Conservation (phyloP, 176 grass and related monocot species). For the Aegilops speltoides region DNA sequence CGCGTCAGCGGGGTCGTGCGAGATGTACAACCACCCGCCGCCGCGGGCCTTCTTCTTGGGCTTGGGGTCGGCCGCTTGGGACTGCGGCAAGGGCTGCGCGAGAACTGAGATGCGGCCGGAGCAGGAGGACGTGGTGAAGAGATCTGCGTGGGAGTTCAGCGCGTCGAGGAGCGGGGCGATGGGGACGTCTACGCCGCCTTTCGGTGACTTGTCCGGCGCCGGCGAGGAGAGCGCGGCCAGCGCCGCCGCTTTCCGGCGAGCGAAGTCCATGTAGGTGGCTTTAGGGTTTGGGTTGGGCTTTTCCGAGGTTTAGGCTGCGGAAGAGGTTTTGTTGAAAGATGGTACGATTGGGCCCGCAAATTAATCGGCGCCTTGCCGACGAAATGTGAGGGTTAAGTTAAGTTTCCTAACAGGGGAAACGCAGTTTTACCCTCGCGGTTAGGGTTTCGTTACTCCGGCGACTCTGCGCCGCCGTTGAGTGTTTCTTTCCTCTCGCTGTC, state of each 20-base stretch:
- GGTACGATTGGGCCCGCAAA: too few relatives aligned
- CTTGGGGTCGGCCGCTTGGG: conserved; percentile 7
- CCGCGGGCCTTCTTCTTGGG: conserved; percentile 84
- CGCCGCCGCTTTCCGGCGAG: conserved; percentile 64
- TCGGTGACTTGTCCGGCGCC: conserved; percentile 87
- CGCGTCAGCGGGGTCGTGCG: conserved; percentile 69
- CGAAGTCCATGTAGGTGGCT: conserved; percentile 60
- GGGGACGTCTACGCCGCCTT: conserved; percentile 73
- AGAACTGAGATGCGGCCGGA: conserved; percentile 92
- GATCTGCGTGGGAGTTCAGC: conserved; percentile 63
- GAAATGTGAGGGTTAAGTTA: too few relatives aligned
- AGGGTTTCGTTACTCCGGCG: too few relatives aligned
- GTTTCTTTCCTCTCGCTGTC: too few relatives aligned
- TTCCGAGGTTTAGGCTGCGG: conserved; percentile 29
- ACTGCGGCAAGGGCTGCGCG: conserved; percentile 43
- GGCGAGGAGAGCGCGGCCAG: conserved; percentile 58
- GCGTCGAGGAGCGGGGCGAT: conserved; percentile 61
- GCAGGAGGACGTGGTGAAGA: conserved; percentile 97
- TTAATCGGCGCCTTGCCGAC: too few relatives aligned
- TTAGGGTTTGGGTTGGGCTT: conserved; percentile 47
- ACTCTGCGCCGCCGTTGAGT: too few relatives aligned
- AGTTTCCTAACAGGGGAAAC: too few relatives aligned
- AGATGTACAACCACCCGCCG: conserved; percentile 80
- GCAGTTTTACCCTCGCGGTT: too few relatives aligned
- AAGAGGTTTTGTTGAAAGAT: not conserved